Evolutionary conservation across 768 basidiomycete genomes (phyloP).

Genomic region (Calocybe gangraenosa): DNA sequence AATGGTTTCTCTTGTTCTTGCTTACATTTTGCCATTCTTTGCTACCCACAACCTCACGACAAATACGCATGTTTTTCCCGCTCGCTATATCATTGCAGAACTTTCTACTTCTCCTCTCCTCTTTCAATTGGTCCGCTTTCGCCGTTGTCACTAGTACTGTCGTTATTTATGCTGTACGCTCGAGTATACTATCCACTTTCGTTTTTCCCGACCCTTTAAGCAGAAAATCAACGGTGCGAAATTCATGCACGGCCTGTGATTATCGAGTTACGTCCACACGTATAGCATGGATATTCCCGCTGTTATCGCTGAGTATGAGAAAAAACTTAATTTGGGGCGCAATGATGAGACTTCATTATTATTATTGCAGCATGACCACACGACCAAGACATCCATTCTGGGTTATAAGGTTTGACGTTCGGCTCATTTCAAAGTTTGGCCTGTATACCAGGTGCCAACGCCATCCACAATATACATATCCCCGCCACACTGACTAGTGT

Average conservation of each 20-base stretch:
- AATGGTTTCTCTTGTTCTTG: slow-evolving; percentile 21
- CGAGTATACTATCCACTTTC: slow-evolving; percentile 19
- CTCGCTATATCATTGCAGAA: slow-evolving; percentile 19
- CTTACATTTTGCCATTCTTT: slow-evolving; percentile 8
- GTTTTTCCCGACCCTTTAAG: slow-evolving; percentile 17
- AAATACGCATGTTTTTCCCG: slow-evolving; percentile 26
- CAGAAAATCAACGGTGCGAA: slow-evolving; percentile 16
- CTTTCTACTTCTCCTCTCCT: slow-evolving; percentile 11
- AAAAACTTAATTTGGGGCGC: slow-evolving; percentile 10
- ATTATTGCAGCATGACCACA: slow-evolving; percentile 17
- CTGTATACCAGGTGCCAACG: slow-evolving; percentile 19
- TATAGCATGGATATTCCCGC: neutral
- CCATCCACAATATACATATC: slow-evolving; percentile 36
- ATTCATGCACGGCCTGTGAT: slow-evolving; percentile 18
- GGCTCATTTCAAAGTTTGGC: slow-evolving; percentile 11
- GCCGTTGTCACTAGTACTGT: slow-evolving; percentile 23
- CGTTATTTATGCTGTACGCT: slow-evolving; percentile 33
- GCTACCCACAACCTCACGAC: slow-evolving; percentile 30
- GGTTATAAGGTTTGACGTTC: slow-evolving; percentile 15
- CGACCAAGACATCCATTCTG: slow-evolving; percentile 12
- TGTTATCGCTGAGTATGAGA: slow-evolving; percentile 8
- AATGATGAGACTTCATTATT: slow-evolving; percentile 12
- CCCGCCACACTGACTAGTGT: slow-evolving; percentile 38
- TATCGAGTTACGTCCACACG: slow-evolving; percentile 12
- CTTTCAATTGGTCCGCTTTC: slow-evolving; percentile 16